phyloP scores from a whole-genome alignment of 202 grass and related monocot genomes.

The Panicum hallii region DNA sequence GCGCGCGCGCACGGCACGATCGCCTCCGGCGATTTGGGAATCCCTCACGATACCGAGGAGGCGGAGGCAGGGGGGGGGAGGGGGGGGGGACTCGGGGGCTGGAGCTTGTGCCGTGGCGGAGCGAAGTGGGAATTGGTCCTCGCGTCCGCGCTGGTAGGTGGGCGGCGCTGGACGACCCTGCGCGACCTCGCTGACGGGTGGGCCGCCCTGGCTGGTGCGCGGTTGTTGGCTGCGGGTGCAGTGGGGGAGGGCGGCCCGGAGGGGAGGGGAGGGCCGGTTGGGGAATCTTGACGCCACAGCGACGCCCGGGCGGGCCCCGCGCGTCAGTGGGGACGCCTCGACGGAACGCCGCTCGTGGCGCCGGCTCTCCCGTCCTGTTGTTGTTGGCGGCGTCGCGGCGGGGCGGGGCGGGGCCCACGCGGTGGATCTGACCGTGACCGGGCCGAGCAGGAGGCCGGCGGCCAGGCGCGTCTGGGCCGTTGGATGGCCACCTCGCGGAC shows the following conservation, averaged over 20 bases:
- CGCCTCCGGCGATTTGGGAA: slow-evolving; percentile 41
- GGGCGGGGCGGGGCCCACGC: not conserved
- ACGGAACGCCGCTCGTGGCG: not conserved
- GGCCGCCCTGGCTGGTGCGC: not conserved
- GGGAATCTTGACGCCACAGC: slow-evolving; percentile 50
- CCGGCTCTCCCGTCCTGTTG: not conserved
- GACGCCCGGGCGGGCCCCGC: not conserved
- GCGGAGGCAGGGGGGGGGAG: not conserved
- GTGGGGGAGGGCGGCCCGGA: not conserved
- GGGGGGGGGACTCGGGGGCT: not conserved
- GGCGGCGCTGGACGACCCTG: slow-evolving; percentile 13
- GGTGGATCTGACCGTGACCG: not conserved
- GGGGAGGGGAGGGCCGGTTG: not conserved
- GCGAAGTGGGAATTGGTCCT: slow-evolving; percentile 42
- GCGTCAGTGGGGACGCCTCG: not conserved
- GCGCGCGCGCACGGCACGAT: slow-evolving; percentile 24
- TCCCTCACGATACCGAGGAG: not conserved
- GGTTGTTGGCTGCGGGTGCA: slow-evolving; percentile 35
- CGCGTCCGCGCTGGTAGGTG: slow-evolving; percentile 17
- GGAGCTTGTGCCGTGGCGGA: not conserved
- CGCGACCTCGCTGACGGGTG: not conserved
- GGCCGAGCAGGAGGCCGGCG: not conserved
- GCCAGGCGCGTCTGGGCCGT: not conserved
- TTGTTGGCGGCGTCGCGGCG: not conserved
- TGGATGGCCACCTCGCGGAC: not conserved